These are phyloP conservation scores for Blastomyces parvus DNA, from an alignment of 2,329 filamentous ascomycete genomes.

Conservation along the genomic window DNA sequence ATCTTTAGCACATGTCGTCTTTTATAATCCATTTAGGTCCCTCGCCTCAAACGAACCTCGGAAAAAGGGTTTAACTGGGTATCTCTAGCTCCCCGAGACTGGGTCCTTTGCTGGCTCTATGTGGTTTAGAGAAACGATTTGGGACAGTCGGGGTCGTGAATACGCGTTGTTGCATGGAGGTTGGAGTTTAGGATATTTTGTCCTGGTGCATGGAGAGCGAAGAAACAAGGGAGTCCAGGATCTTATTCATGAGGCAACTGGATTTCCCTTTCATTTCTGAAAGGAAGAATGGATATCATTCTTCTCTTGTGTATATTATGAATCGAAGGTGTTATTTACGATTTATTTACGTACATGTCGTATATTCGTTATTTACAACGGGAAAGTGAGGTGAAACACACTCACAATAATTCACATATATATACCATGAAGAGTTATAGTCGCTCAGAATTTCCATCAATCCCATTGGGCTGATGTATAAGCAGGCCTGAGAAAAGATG, in stretches of 20 bases:
- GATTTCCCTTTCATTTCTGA: background rate
- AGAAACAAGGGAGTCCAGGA: background rate
- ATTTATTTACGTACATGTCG: background rate
- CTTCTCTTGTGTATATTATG: slow-evolving; percentile 4
- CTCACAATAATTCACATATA: background rate
- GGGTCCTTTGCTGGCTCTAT: too few relatives aligned
- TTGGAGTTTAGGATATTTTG: background rate
- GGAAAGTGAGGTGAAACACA: background rate
- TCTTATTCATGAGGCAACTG: background rate
- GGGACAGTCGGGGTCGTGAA: background rate
- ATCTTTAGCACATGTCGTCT: slow-evolving; percentile 1
- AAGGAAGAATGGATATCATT: background rate
- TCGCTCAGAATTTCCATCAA: background rate
- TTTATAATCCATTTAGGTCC: background rate
- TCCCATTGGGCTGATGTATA: background rate
- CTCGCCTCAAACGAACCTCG: background rate
- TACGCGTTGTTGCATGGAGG: background rate
- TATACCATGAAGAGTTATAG: background rate
- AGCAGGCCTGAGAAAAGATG: background rate
- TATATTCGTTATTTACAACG: background rate
- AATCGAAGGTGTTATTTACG: background rate
- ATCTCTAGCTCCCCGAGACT: background rate
- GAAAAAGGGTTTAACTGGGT: background rate
- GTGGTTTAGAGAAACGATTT: background rate
- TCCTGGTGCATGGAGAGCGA: background rate